Base-by-base conservation (phyloP, 1,139 yeast genomes). In the Saccharomycopsis hybrid region DNA sequence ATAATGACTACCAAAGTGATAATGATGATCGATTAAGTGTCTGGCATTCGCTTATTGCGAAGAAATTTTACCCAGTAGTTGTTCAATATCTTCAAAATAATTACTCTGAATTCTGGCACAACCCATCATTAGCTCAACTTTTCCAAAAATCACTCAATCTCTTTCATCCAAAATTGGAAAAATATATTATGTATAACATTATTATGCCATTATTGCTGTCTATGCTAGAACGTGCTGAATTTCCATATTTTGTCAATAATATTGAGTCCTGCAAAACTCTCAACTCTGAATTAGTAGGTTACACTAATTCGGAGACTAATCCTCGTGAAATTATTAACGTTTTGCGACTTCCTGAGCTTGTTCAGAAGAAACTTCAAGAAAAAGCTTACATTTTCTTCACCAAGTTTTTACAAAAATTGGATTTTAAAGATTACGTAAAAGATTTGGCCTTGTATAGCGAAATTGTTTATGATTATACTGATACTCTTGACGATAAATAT, bases 41-140 rank as follows among this genome's bases (percentile, higher is more conserved):
- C n/a, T n/a, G n/a, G n/a, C 44, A 48, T 29, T 48, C 51, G 5
- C 13, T 48, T 30, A 29, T 48, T 5, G n/a, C 44, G 4, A 33
- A 44, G 7, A 11, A 28, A 9, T 5, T 48, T n/a, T 32, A 43
- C 11, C 40, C 50, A 4, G 43, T 31, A 32, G 38, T 43, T 8
- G 27, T 13, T 8, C 43, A 43, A 28, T 48, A 11, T 37, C 1
- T 48, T 11, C 38, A 48, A 9, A 8, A 8, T 11, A 48, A 44
- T 1, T 48, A 47, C 47, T 38, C 7, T 4, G 8, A 11, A 28
- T 4, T 43, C 3, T 5, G 25, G 11, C 31, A 41, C 33, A 43
- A 43, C 11, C 24, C 43, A 5, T 25, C 13, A 9, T 18, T 43
- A 9, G 5, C 43, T 8, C 9, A 32, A 11, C 38, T 48, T 36